Conservation (phyloP, 2,329 filamentous ascomycete species). For the Aspergillus pseudoterreus region DNA sequence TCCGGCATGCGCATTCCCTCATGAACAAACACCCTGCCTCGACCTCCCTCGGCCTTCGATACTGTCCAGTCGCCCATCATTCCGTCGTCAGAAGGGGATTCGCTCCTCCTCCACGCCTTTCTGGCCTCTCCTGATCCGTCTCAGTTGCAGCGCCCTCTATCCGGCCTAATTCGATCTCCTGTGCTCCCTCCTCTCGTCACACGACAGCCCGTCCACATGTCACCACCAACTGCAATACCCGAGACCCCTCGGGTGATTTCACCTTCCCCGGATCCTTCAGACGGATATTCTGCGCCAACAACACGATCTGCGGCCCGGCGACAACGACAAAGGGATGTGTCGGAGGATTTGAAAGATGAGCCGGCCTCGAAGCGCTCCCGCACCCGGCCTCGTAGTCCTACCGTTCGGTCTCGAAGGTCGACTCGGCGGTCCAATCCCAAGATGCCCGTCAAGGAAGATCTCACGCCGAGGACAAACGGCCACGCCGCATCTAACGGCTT, state of each 20-base stretch:
- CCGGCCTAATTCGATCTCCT: slow-evolving; percentile 23
- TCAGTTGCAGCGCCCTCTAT: slow-evolving; percentile 19
- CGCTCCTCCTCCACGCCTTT: slow-evolving; percentile 18
- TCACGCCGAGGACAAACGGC: slow-evolving; percentile 37
- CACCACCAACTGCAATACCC: slow-evolving; percentile 58
- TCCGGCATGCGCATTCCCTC: neutral
- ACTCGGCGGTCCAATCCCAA: slow-evolving; percentile 40
- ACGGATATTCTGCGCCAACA: slow-evolving; percentile 68
- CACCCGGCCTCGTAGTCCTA: slow-evolving; percentile 54
- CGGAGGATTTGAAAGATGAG: slow-evolving; percentile 45
- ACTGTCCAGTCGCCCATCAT: slow-evolving; percentile 30
- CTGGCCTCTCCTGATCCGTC: slow-evolving; percentile 18
- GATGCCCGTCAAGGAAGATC: slow-evolving; percentile 34
- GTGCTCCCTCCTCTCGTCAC: slow-evolving; percentile 49
- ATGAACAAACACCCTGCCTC: slow-evolving; percentile 2
- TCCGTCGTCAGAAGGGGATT: slow-evolving; percentile 23
- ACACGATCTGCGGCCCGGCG: slow-evolving; percentile 67
- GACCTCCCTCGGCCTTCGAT: neutral
- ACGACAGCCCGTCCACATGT: slow-evolving; percentile 33
- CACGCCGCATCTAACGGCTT: slow-evolving; percentile 36
- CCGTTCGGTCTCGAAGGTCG: slow-evolving; percentile 46
- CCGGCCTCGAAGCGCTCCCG: slow-evolving; percentile 58
- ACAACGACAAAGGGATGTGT: slow-evolving; percentile 51
- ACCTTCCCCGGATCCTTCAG: slow-evolving; percentile 71
- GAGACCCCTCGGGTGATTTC: slow-evolving; percentile 84